These are phyloP conservation scores for Cokeromyces recurvatus DNA, from an alignment of 371 early-diverging fungal genomes.

Conservation along the genomic window DNA sequence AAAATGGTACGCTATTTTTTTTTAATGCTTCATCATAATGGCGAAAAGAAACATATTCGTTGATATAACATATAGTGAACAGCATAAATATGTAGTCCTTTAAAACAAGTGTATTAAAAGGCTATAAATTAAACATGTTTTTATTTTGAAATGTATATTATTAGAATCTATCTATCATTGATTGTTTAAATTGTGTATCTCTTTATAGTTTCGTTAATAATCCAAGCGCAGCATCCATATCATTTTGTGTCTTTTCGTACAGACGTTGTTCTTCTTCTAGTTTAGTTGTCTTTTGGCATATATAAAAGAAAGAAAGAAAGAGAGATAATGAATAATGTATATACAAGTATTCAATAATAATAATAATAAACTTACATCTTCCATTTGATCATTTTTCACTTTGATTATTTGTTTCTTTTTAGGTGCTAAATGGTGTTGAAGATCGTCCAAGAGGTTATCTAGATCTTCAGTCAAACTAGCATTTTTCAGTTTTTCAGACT, in stretches of 20 bases:
- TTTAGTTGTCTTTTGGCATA: slow-evolving; percentile 12
- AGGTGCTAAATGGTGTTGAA: slow-evolving; percentile 20
- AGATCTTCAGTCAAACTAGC: slow-evolving; percentile 29
- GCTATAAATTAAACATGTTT: too few species aligned
- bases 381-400: slow-evolving; percentile 15
- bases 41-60: too few species aligned
- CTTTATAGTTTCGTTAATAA: slow-evolving; percentile 32
- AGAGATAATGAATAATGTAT: background rate
- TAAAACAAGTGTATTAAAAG: too few species aligned
- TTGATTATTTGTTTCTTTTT: slow-evolving; percentile 9
- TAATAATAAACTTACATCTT: slow-evolving; percentile 9
- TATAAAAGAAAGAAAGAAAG: background rate
- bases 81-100: too few species aligned
- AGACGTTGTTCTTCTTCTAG: slow-evolving; percentile 32
- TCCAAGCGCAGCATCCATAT: slow-evolving; percentile 41
- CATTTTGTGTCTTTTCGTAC: slow-evolving; percentile 41
- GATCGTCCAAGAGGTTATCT: slow-evolving; percentile 31
- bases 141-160: too few species aligned
- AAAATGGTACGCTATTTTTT: too few species aligned
- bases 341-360: background rate
- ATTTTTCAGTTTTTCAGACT: slow-evolving; percentile 22
- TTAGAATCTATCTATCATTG: too few species aligned
- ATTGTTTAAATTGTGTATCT: background rate
- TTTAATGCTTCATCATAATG: too few species aligned
- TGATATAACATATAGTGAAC: too few species aligned